Percentiles rank a stretch among this genome's conserved stretches.
Conservation (phyloP, 2,329 filamentous ascomycete species). For the Rutstroemia sp. region DNA sequence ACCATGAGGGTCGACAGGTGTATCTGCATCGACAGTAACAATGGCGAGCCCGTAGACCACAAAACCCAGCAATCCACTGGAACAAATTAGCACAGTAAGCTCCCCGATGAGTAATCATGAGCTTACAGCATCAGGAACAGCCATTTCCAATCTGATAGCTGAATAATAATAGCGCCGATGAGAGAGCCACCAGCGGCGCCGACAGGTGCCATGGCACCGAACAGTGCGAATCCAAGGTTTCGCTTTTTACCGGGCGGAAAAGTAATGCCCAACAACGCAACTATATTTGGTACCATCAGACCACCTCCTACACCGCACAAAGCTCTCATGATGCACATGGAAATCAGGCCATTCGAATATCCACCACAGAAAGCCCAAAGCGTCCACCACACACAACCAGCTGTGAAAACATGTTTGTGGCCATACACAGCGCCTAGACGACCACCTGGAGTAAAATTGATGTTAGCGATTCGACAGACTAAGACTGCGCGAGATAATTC, state of each 20-base stretch:
- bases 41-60: constrained; percentile 3
- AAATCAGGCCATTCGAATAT: constrained; percentile 36
- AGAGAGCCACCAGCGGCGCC: constrained; percentile 36
- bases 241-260: constrained; percentile 39
- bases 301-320: constrained; percentile 43
- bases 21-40: background rate
- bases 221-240: constrained; percentile 38
- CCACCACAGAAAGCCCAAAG: constrained; percentile 19
- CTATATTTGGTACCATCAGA: constrained; percentile 42
- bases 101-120: background rate
- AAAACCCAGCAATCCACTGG: background rate
- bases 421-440: constrained; percentile 9
- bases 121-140: constrained; percentile 33
- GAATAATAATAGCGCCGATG: constrained; percentile 32
- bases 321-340: constrained; percentile 38
- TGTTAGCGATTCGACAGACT: background rate
- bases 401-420: constrained; percentile 6
- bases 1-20: constrained; percentile 26
- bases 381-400: constrained; percentile 9
- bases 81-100: background rate
- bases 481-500: background rate
- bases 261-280: constrained; percentile 40
- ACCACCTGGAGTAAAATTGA: background rate
- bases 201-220: constrained; percentile 39
- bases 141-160: constrained; percentile 34